Evolutionary conservation across 805 yeast species (phyloP).

Genomic region (Suhomyces emberorum): DNA sequence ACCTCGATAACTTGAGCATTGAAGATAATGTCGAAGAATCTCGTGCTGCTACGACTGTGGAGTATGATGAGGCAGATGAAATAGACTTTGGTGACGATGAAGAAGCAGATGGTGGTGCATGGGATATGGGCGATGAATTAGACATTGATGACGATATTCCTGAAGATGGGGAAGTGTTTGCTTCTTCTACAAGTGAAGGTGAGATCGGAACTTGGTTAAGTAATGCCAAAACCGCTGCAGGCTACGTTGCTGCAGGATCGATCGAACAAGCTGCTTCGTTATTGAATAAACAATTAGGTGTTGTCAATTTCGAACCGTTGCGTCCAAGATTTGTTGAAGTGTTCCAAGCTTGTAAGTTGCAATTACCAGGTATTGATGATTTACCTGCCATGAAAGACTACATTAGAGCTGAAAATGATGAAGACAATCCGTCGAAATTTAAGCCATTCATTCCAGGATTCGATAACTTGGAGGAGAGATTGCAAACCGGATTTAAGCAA

Average conservation of each 20-base stretch:
- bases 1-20: constrained; percentile 60
- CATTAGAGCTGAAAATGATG: constrained; percentile 62
- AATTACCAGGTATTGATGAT: constrained; percentile 70
- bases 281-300: constrained; percentile 84
- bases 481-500: constrained; percentile 72
- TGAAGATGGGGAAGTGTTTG: constrained; percentile 11
- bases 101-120: constrained; percentile 66
- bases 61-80: constrained; percentile 21
- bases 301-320: constrained; percentile 82
- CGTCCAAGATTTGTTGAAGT: constrained; percentile 79
- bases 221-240: constrained; percentile 86
- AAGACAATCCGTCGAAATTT: constrained; percentile 45
- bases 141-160: constrained; percentile 53
- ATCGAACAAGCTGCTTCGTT: constrained; percentile 95
- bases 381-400: constrained; percentile 67
- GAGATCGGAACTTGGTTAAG: constrained; percentile 83
- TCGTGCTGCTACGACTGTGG: constrained; percentile 11
- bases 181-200: constrained; percentile 39
- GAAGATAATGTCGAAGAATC: constrained; percentile 32
- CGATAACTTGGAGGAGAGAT: constrained; percentile 56
- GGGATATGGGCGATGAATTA: constrained; percentile 78
- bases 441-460: constrained; percentile 74
- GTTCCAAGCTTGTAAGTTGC: constrained; percentile 75
- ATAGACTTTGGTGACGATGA: constrained; percentile 43
- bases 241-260: constrained; percentile 92